These are phyloP conservation scores for Phialophora chinensis DNA, from an alignment of 2,329 filamentous ascomycete genomes.

Conservation along the genomic window DNA sequence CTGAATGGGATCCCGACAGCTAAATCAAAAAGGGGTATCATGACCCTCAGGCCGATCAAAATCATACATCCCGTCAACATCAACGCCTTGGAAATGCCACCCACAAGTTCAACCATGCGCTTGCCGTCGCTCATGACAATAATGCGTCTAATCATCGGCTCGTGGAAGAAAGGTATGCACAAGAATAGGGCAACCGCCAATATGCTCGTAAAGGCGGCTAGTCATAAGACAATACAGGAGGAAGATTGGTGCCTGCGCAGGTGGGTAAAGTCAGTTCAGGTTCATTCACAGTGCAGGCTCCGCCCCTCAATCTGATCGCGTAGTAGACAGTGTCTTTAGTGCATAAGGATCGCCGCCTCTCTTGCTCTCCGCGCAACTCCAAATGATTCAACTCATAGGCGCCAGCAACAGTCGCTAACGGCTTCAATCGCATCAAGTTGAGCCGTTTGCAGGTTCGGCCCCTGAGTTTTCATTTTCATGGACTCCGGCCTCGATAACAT, in stretches of 20 bases:
- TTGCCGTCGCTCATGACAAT: conserved; percentile 24
- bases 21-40: conserved; percentile 31
- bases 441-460: neutral
- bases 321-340: neutral
- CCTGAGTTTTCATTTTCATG: neutral
- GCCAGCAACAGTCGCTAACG: neutral
- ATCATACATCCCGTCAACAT: conserved; percentile 62
- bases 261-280: conserved; percentile 33
- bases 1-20: neutral
- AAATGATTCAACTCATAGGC: neutral
- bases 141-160: conserved; percentile 20
- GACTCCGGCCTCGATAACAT: conserved; percentile 2
- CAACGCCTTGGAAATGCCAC: conserved; percentile 64
- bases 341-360: neutral
- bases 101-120: conserved; percentile 48
- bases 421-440: neutral
- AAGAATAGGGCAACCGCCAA: conserved; percentile 22
- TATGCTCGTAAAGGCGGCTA: conserved; percentile 38
- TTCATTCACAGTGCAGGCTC: conserved; percentile 11
- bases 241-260: conserved; percentile 42
- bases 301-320: neutral
- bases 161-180: conserved; percentile 25
- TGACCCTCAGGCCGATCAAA: conserved; percentile 41
- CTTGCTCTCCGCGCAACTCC: neutral
- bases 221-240: conserved; percentile 51